These are phyloP conservation scores for Alternaria ventricosa DNA, from an alignment of 2,329 filamentous ascomycete genomes.

Conservation along the genomic window DNA sequence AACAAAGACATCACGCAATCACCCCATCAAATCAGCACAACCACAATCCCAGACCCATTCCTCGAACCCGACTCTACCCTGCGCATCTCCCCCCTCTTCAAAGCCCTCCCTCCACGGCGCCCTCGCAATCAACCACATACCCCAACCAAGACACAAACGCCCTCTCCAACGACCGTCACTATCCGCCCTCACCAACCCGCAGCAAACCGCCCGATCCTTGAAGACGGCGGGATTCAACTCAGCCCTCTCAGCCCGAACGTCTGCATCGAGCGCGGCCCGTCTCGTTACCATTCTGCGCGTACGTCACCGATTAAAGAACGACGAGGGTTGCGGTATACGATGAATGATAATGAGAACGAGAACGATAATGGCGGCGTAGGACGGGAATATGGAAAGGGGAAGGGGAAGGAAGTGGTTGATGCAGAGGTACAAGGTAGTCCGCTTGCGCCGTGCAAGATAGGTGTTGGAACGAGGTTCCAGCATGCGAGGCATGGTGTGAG, in stretches of 20 bases:
- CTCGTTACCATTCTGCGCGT: conserved; percentile 16
- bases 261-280: conserved; percentile 37
- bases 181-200: neutral
- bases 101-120: neutral
- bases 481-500: conserved; percentile 1
- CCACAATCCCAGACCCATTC: neutral
- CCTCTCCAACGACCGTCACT: neutral
- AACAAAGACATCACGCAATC: neutral
- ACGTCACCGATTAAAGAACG: neutral
- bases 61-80: neutral
- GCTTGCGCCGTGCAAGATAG: conserved; percentile 8
- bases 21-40: neutral
- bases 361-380: neutral
- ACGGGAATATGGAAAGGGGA: too few species aligned
- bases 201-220: neutral
- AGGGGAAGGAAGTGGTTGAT: neutral
- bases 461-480: conserved; percentile 17
- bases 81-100: neutral
- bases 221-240: conserved; percentile 20
- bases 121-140: neutral
- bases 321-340: neutral
- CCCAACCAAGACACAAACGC: neutral
- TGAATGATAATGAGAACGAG: neutral
- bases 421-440: neutral
- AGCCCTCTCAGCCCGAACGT: conserved; percentile 39